phyloP scores from a whole-genome alignment of 768 basidiomycete species.

The Solioccasus polychromus region DNA sequence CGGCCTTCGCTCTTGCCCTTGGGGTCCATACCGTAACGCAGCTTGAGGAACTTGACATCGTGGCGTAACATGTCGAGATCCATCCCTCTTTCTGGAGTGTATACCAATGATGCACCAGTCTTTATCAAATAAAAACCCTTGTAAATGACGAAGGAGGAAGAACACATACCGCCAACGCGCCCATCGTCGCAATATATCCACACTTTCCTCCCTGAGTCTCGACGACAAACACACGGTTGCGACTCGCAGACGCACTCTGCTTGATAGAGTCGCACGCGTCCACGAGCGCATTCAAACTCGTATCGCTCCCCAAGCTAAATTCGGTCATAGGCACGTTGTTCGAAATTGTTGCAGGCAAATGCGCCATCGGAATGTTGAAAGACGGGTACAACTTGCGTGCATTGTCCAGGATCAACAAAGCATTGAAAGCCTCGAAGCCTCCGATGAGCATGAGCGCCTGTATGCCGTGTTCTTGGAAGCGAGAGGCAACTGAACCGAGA shows the following conservation, averaged over 20 bases:
- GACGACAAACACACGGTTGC: slow-evolving; percentile 95
- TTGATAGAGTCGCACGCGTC: slow-evolving; percentile 98
- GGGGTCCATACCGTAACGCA: slow-evolving; percentile 79
- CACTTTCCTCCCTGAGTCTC: slow-evolving; percentile 98
- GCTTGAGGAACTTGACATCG: slow-evolving; percentile 87
- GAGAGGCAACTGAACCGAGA: slow-evolving; percentile 83
- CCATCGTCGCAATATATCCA: slow-evolving; percentile 94
- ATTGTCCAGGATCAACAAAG: slow-evolving; percentile 74
- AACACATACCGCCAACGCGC: slow-evolving; percentile 83
- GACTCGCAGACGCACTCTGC: slow-evolving; percentile 94
- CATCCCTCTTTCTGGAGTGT: slow-evolving; percentile 92
- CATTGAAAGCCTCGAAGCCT: slow-evolving; percentile 92
- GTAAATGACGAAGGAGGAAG: not conserved
- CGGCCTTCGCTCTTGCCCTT: slow-evolving; percentile 92
- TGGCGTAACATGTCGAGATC: slow-evolving; percentile 73
- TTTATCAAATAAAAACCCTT: slow-evolving; percentile 28
- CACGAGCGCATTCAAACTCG: slow-evolving; percentile 95
- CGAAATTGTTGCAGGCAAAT: slow-evolving; percentile 94
- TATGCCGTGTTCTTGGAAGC: slow-evolving; percentile 83
- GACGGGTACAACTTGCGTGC: slow-evolving; percentile 82
- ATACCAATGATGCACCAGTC: slow-evolving; percentile 91
- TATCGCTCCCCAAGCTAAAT: slow-evolving; percentile 93
- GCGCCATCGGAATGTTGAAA: slow-evolving; percentile 94
- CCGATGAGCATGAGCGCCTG: slow-evolving; percentile 87
- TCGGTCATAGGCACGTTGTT: slow-evolving; percentile 99